Evolutionary conservation across 2,329 filamentous ascomycete species (phyloP).

Genomic region (Xylariales sp.): DNA sequence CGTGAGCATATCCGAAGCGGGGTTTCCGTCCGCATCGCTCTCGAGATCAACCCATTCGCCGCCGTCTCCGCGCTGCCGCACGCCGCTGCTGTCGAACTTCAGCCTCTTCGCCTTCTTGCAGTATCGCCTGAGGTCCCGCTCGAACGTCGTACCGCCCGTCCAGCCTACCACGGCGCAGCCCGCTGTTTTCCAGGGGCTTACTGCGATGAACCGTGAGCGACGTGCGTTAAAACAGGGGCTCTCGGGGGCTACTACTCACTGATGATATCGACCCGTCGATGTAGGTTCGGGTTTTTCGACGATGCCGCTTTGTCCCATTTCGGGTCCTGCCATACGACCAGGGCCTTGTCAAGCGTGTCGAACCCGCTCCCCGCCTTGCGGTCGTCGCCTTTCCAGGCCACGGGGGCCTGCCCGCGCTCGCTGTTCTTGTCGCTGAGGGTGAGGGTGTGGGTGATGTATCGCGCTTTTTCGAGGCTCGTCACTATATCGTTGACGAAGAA

Average conservation of each 20-base stretch:
- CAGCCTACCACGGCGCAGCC: conserved; percentile 91
- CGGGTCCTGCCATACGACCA: conserved; percentile 91
- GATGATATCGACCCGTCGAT: conserved; percentile 92
- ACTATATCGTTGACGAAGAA: conserved; percentile 81
- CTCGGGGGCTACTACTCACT: conserved; percentile 16
- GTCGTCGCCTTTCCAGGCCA: conserved; percentile 63
- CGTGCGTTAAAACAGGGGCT: background rate
- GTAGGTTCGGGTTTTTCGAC: conserved; percentile 75
- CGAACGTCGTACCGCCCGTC: conserved; percentile 89
- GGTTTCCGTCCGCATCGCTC: conserved; percentile 60
- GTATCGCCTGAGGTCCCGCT: conserved; percentile 85
- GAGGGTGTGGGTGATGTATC: conserved; percentile 85
- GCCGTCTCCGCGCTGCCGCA: conserved; percentile 74
- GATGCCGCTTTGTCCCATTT: conserved; percentile 55
- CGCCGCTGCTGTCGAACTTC: conserved; percentile 93
- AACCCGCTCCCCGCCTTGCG: conserved; percentile 69
- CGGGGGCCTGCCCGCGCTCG: conserved; percentile 73
- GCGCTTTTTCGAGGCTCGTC: conserved; percentile 72
- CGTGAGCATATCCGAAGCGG: conserved; percentile 72
- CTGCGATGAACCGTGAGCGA: conserved; percentile 39
- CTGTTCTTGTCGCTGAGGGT: conserved; percentile 76
- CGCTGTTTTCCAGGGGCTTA: conserved; percentile 87
- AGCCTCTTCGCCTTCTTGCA: conserved; percentile 76
- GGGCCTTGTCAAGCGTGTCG: conserved; percentile 88
- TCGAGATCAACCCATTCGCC: conserved; percentile 75